Conservation (phyloP, 2,329 filamentous ascomycete genomes). For the Penicillium sp. region DNA sequence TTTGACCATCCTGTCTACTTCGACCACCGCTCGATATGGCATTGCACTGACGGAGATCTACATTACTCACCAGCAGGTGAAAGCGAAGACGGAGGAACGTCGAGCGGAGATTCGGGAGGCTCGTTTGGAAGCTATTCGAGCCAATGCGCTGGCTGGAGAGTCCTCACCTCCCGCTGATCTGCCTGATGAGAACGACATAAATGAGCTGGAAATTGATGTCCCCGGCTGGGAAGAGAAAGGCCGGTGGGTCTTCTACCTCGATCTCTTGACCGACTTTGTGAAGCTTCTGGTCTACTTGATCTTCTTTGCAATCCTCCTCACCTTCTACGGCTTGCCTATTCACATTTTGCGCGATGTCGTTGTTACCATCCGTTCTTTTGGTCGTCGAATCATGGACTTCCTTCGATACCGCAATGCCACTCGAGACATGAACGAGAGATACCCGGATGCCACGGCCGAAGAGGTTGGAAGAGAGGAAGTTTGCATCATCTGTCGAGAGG, state of each 20-base stretch:
- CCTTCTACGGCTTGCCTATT: constrained; percentile 92
- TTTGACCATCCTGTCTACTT: constrained; percentile 74
- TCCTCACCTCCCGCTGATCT: constrained; percentile 46
- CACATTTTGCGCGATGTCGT: constrained; percentile 96
- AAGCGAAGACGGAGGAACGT: constrained; percentile 66
- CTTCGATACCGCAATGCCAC: constrained; percentile 89
- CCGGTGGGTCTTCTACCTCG: constrained; percentile 84
- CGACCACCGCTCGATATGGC: constrained; percentile 75
- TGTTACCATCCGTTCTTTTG: constrained; percentile 87
- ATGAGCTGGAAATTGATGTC: constrained; percentile 93
- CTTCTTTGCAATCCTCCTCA: constrained; percentile 91
- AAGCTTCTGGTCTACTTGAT: constrained; percentile 86
- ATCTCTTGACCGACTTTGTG: constrained; percentile 83
- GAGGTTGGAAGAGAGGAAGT: constrained; percentile 86
- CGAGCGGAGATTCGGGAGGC: constrained; percentile 65
- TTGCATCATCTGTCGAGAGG: constrained; percentile 96
- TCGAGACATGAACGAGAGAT: constrained; percentile 85
- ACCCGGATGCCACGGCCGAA: constrained; percentile 85
- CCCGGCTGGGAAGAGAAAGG: constrained; percentile 97
- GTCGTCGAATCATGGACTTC: constrained; percentile 85
- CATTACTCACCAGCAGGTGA: constrained; percentile 73
- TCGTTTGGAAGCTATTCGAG: constrained; percentile 49
- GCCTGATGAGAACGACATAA: constrained; percentile 71
- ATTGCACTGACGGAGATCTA: constrained; percentile 76
- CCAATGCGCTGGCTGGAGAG: constrained; percentile 38